Percentiles rank a stretch among this genome's conserved stretches.
phyloP scores from a whole-genome alignment of 2,329 filamentous ascomycete genomes.

The Hirsutella minnesotensis region DNA sequence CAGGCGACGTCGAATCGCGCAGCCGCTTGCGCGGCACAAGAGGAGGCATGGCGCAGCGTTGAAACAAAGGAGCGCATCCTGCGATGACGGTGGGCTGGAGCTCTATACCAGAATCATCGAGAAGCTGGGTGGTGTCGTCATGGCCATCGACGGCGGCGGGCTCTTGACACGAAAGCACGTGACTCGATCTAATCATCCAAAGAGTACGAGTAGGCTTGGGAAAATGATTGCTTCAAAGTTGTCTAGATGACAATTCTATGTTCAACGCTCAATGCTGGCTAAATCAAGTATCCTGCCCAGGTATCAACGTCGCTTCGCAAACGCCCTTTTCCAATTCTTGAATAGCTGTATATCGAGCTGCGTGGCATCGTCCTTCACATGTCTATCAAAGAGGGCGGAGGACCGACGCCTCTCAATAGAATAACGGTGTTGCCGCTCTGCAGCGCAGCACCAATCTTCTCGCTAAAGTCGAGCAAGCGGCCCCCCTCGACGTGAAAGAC shows the following conservation, averaged over 20 bases:
- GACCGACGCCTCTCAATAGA: constrained; percentile 71
- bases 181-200: constrained; percentile 5
- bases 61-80: constrained; percentile 5
- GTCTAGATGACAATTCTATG: background rate
- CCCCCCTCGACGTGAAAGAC: constrained; percentile 93
- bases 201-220: too few species aligned
- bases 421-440: constrained; percentile 85
- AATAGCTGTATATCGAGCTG: too few species aligned
- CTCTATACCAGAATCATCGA: too few species aligned
- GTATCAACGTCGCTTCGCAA: background rate
- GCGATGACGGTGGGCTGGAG: background rate
- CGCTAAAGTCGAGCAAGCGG: constrained; percentile 71
- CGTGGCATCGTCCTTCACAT: constrained; percentile 1
- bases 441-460: constrained; percentile 66
- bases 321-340: background rate
- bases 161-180: constrained; percentile 16
- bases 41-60: constrained; percentile 47
- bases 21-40: constrained; percentile 55
- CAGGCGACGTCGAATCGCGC: constrained; percentile 28
- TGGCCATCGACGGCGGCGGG: background rate
- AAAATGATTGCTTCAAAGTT: background rate
- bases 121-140: background rate
- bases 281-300: background rate
- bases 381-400: constrained; percentile 63
- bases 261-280: background rate